Base-by-base conservation (phyloP, 805 yeast genomes). In the Hagleromyces aurorensis region DNA sequence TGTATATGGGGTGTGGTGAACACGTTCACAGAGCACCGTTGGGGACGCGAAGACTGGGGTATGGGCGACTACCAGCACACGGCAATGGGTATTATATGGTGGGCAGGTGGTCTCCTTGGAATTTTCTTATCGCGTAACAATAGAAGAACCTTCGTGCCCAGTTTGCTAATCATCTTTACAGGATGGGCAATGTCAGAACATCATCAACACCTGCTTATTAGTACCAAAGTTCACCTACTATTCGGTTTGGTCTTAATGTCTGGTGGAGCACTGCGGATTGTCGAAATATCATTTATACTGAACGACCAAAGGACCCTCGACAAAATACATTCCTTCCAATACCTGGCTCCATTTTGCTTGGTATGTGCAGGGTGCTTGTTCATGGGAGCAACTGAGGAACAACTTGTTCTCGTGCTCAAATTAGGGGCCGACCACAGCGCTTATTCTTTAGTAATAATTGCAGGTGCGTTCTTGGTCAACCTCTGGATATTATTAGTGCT, bases 111-210 rank as follows among this genome's bases (percentile, higher is more conserved):
- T 6, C 61, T 86, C 41, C 57, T 86, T 15, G 97, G 97, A 1
- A 66, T 89, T 37, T 81, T 70, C 57, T 59, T 87, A 34, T 70
- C 93, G 2, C 62, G 83, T 49, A 72, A 72, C 30, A 75, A 79
- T 25, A 63, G 65, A 36, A 69, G 96, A 43, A 70, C 80, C 19
- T 81, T 76, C 44, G 61, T 89, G 20, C 97, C 97, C 2, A 78
- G 94, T 2, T 43, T 86, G 22, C 72, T 91, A 28, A 69, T 89
- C 40, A 72, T 86, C 8, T 78, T 81, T 50, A 89, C 96, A 0
- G 97, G 96, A 1, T 89, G 84, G 71, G 80, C 96, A 24, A 89
- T 89, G 97, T 71, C 87, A 22, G 81, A 84, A 43, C 97, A 89
- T 59, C 67, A 72, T 1, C 97, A 89, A 59, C 69, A 72, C 34